Conservation (phyloP, 2,329 filamentous ascomycete species). For the Pseudogymnoascus sp. region DNA sequence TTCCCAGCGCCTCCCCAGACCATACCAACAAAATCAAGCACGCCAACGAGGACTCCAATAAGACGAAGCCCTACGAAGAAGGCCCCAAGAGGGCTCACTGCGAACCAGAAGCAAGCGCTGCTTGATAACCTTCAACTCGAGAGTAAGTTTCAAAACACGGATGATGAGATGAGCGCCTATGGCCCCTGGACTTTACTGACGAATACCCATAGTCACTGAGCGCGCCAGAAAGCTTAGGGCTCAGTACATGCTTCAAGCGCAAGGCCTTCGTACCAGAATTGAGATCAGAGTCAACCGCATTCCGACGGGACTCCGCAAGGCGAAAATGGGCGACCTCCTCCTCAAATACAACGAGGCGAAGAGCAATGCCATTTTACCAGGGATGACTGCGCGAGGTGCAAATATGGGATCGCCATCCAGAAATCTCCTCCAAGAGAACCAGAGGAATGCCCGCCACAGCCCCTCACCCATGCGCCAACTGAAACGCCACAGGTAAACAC, state of each 20-base stretch:
- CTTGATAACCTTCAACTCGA: slow-evolving; percentile 88
- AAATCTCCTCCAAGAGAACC: slow-evolving; percentile 23
- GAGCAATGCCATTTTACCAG: slow-evolving; percentile 13
- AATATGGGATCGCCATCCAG: slow-evolving; percentile 22
- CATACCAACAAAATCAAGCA: slow-evolving; percentile 35
- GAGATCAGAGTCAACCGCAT: slow-evolving; percentile 93
- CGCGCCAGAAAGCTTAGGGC: slow-evolving; percentile 80
- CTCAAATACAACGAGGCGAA: slow-evolving; percentile 24
- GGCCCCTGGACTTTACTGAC: slow-evolving; percentile 22
- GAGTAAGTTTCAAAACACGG: slow-evolving; percentile 47
- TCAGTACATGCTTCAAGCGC: slow-evolving; percentile 82
- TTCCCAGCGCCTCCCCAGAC: slow-evolving; percentile 26
- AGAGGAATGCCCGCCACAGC: slow-evolving; percentile 22
- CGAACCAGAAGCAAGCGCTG: slow-evolving; percentile 74
- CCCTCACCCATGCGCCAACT: slow-evolving; percentile 30
- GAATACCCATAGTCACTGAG: slow-evolving; percentile 62
- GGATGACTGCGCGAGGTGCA: slow-evolving; percentile 6
- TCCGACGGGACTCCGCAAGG: slow-evolving; percentile 68
- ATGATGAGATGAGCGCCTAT: background rate
- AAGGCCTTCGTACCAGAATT: slow-evolving; percentile 76
- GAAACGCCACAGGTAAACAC: slow-evolving; percentile 48
- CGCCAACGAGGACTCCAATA: slow-evolving; percentile 30
- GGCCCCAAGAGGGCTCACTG: slow-evolving; percentile 54
- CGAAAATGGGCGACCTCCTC: slow-evolving; percentile 72
- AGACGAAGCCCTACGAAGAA: slow-evolving; percentile 58